Conservation (phyloP, 306 rosid genomes). For the Quercus gilva region DNA sequence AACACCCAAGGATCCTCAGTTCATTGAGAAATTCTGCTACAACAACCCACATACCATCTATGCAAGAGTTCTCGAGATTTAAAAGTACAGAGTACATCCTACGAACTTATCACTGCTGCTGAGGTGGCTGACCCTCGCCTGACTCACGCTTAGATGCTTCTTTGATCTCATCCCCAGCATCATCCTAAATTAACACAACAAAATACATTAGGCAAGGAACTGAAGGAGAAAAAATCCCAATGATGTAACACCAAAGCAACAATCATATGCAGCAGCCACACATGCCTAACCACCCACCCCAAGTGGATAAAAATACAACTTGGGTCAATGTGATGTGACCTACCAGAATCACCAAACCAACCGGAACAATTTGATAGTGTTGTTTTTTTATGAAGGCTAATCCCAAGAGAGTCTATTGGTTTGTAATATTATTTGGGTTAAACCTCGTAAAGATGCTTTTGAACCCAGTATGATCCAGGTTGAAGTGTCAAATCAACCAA, state of each 20-base stretch:
- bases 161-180: slow-evolving; percentile 91
- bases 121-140: slow-evolving; percentile 40
- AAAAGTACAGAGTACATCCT: slow-evolving; percentile 44
- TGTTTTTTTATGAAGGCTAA: not conserved
- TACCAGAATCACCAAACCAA: not conserved
- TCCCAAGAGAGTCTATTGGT: not conserved
- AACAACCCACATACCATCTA: slow-evolving; percentile 46
- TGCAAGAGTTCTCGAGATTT: slow-evolving; percentile 17
- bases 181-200: slow-evolving; percentile 51
- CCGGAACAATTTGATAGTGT: not conserved
- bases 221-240: not conserved
- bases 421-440: not conserved
- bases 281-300: not conserved
- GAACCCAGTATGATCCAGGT: not conserved
- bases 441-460: not conserved
- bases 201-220: slow-evolving; percentile 1
- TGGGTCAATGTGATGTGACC: not conserved
- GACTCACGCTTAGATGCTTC: slow-evolving; percentile 81
- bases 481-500: not conserved
- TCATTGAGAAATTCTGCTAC: slow-evolving; percentile 42
- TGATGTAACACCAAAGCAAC: not conserved
- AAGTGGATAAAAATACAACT: not conserved
- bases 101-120: slow-evolving; percentile 32
- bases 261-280: not conserved
- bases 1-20: slow-evolving; percentile 36